A percentile compares a stretch with the other conserved stretches of the same genome.
phyloP scores from a whole-genome alignment of 352 stramenopile genomes.

The Aphanomyces astaci region DNA sequence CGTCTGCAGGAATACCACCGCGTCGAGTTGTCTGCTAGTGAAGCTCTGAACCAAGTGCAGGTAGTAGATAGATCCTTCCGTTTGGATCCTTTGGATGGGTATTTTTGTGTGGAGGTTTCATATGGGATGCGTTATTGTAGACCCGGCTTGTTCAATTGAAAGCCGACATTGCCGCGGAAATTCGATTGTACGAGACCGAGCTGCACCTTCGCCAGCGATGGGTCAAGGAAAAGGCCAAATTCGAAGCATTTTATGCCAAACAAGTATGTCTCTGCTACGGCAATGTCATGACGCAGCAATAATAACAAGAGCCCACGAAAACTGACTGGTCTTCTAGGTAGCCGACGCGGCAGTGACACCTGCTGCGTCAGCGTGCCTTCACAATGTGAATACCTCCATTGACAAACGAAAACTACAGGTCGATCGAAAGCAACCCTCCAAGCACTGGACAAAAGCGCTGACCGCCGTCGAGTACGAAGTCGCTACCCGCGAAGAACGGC shows the following conservation, averaged over 20 bases:
- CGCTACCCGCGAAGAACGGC: constrained; percentile 7
- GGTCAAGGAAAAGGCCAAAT: constrained; percentile 71
- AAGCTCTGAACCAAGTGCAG: constrained; percentile 59
- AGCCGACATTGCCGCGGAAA: constrained; percentile 49
- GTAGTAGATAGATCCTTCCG: too few relatives aligned
- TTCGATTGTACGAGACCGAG: constrained; percentile 58
- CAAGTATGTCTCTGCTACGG: too few relatives aligned
- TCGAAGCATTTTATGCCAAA: constrained; percentile 78
- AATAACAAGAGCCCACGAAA: too few relatives aligned
- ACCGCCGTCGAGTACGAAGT: neutral
- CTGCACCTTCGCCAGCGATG: constrained; percentile 66
- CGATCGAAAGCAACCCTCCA: neutral
- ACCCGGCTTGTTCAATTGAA: constrained; percentile 57
- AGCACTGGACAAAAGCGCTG: neutral
- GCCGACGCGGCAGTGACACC: too few relatives aligned
- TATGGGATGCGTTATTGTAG: too few relatives aligned
- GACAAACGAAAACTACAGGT: neutral
- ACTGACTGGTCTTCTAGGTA: too few relatives aligned
- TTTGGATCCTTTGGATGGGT: too few relatives aligned
- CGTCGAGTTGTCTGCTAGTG: constrained; percentile 57
- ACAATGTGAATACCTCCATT: neutral
- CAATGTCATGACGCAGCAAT: too few relatives aligned
- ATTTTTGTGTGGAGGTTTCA: too few relatives aligned
- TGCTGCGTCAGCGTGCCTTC: neutral
- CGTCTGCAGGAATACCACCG: constrained; percentile 70